A percentile compares a stretch with the other conserved stretches of the same genome.
phyloP scores from a whole-genome alignment of 208 protist species.

The Trypanosoma congolense region DNA sequence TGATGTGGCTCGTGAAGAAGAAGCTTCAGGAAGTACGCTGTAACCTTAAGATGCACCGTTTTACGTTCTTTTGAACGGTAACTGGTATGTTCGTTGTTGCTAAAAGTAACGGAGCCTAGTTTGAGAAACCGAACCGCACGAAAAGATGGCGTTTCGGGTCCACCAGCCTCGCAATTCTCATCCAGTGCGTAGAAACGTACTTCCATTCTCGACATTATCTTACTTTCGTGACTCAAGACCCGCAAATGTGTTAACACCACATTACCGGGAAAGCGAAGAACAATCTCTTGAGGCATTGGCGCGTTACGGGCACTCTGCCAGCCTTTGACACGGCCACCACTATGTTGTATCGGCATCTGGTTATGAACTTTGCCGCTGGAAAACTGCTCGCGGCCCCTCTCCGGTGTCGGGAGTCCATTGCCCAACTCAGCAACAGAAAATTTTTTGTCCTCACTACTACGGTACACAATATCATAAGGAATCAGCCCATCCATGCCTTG shows the following conservation, averaged over 20 bases:
- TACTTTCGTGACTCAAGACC: conserved; percentile 80
- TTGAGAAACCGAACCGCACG: conserved; percentile 60
- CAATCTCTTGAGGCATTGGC: conserved; percentile 75
- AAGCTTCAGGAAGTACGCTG: conserved; percentile 86
- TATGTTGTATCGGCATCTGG: not conserved
- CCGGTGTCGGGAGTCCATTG: conserved; percentile 5
- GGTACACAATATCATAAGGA: conserved; percentile 80
- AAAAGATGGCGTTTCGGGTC: conserved; percentile 54
- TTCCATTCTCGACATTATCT: conserved; percentile 84
- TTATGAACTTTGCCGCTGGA: conserved; percentile 1
- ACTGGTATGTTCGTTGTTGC: conserved; percentile 69
- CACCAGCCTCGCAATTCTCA: conserved; percentile 7
- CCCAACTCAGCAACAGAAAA: conserved; percentile 57
- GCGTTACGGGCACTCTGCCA: conserved; percentile 73
- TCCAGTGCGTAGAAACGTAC: conserved; percentile 64
- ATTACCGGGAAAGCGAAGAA: conserved; percentile 84
- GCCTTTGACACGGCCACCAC: conserved; percentile 21
- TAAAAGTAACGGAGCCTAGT: conserved; percentile 80
- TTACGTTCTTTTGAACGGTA: conserved; percentile 86
- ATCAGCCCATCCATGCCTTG: conserved; percentile 23
- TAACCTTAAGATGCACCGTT: conserved; percentile 79
- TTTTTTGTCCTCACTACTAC: conserved; percentile 66
- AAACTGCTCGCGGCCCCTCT: not conserved
- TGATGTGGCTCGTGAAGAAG: conserved; percentile 68
- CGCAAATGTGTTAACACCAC: conserved; percentile 79